phyloP scores from a whole-genome alignment of 140 eudicot genomes.

The Bidens hawaiensis region DNA sequence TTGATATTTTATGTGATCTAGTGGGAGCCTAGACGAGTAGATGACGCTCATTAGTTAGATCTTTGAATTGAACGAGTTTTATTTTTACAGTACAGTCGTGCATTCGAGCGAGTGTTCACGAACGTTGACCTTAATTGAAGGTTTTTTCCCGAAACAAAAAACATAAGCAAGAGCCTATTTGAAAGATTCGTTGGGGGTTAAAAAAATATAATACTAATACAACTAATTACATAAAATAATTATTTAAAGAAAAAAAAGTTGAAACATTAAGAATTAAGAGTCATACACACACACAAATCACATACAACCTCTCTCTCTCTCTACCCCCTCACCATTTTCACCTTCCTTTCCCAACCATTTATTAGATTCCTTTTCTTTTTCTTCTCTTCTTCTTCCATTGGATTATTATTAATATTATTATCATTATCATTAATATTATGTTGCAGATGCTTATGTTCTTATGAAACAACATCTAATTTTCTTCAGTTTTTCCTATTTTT shows the following conservation, averaged over 20 bases:
- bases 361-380: slow-evolving; percentile 64
- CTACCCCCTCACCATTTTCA: slow-evolving; percentile 47
- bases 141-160: no score
- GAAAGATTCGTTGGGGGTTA: no score
- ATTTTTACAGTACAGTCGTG: no score
- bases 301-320: slow-evolving; percentile 43
- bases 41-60: no score
- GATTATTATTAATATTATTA: slow-evolving; percentile 9
- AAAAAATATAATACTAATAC: not conserved
- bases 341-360: slow-evolving; percentile 75
- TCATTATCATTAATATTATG: not conserved
- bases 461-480: slow-evolving; percentile 34
- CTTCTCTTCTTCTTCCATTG: slow-evolving; percentile 35
- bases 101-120: no score
- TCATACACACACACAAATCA: slow-evolving; percentile 34
- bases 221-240: not conserved
- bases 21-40: no score
- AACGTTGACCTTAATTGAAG: no score
- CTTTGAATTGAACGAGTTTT: no score
- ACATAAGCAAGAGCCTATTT: no score
- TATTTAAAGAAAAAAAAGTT: slow-evolving; percentile 40
- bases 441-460: slow-evolving; percentile 36
- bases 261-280: slow-evolving; percentile 58
- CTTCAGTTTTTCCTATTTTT: slow-evolving; percentile 17
- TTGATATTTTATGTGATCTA: no score